Percentiles rank a stretch among this genome's conserved stretches.
Conservation (phyloP, 2,329 filamentous ascomycete genomes). For the Kalmusia sp. region DNA sequence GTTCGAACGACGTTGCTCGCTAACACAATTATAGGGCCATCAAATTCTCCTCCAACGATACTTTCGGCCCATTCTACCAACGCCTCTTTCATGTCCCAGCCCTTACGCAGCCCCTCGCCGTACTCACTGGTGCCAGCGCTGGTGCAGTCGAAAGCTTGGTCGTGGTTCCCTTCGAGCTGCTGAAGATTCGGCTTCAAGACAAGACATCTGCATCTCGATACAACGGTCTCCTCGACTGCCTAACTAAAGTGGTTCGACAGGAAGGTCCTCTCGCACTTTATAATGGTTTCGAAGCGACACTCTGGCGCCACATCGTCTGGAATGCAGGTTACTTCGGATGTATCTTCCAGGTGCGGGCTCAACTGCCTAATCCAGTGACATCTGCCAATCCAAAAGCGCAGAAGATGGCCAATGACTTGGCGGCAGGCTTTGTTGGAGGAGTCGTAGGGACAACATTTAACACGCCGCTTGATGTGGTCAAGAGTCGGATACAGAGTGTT, state of each 20-base stretch:
- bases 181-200: conserved; percentile 40
- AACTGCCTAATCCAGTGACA: conserved; percentile 24
- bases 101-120: conserved; percentile 33
- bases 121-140: conserved; percentile 37
- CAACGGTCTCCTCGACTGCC: conserved; percentile 33
- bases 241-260: conserved; percentile 32
- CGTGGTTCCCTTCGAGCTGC: conserved; percentile 40
- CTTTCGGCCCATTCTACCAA: conserved; percentile 34
- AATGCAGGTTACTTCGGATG: conserved; percentile 43
- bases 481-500: conserved; percentile 42
- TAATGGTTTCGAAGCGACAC: conserved; percentile 40
- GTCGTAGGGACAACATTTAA: conserved; percentile 39
- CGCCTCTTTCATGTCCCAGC: conserved; percentile 25
- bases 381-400: conserved; percentile 24
- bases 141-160: conserved; percentile 39
- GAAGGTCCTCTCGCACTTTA: conserved; percentile 37
- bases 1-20: neutral
- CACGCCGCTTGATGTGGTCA: conserved; percentile 40
- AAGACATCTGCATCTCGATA: conserved; percentile 36
- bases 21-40: conserved; percentile 26
- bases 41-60: conserved; percentile 42
- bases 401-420: conserved; percentile 37
- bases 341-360: conserved; percentile 37
- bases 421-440: conserved; percentile 38
- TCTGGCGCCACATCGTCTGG: conserved; percentile 42